Percentiles rank a stretch among this genome's conserved stretches.
phyloP scores from a whole-genome alignment of 1,284 basidiomycete genomes.

The Porogramme epimiltina region DNA sequence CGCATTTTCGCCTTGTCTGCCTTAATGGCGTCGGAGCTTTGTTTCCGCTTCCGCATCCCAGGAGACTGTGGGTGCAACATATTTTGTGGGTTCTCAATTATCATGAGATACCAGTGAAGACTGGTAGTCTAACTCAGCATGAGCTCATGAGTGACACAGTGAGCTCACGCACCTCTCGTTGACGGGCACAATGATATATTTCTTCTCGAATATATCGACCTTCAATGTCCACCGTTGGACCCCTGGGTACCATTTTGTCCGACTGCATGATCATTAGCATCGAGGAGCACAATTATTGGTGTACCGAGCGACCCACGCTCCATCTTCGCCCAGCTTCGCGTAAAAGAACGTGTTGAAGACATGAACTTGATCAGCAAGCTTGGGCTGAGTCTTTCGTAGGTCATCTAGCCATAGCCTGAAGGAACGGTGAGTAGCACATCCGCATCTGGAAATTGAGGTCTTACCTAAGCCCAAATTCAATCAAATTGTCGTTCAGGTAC shows the following conservation, averaged over 20 bases:
- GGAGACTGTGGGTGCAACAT: constrained; percentile 48
- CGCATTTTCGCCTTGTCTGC: not conserved
- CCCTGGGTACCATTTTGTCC: constrained; percentile 74
- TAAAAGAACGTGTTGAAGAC: constrained; percentile 99
- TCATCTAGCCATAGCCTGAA: constrained; percentile 68
- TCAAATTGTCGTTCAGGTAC: constrained; percentile 93
- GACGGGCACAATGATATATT: constrained; percentile 93
- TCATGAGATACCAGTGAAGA: constrained; percentile 96
- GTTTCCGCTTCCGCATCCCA: constrained; percentile 35
- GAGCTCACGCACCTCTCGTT: constrained; percentile 82
- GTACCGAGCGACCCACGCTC: constrained; percentile 42
- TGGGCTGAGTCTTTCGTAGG: constrained; percentile 54
- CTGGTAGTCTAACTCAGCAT: constrained; percentile 42
- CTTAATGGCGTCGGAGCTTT: constrained; percentile 16
- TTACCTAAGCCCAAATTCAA: constrained; percentile 93
- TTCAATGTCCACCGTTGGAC: constrained; percentile 95
- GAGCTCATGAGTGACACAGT: not conserved
- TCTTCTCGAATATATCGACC: constrained; percentile 87
- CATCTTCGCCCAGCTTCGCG: constrained; percentile 79
- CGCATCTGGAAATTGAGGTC: not conserved
- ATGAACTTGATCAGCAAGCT: constrained; percentile 75
- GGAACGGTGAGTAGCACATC: not conserved
- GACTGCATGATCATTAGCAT: constrained; percentile 36
- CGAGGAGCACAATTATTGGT: constrained; percentile 1
- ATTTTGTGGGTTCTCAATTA: constrained; percentile 85